Evolutionary conservation across 2,329 filamentous ascomycete genomes (phyloP).

Genomic region (Arthrinium phaeospermum): DNA sequence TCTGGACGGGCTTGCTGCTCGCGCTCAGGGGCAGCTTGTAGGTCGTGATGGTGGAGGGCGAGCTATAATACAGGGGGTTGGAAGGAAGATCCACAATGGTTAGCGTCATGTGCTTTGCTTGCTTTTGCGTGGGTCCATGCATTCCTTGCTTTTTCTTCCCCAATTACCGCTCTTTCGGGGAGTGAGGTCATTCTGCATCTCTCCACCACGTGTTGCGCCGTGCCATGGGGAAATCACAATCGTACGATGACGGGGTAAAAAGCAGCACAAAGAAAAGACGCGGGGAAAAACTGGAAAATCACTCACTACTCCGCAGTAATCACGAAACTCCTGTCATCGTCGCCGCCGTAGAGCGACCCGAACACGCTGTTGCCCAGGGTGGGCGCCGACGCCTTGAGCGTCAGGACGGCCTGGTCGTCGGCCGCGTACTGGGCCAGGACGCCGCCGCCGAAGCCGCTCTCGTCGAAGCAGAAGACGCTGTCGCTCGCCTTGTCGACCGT

Average conservation of each 20-base stretch:
- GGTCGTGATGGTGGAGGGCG: slow-evolving; percentile 49
- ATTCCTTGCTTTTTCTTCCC: background rate
- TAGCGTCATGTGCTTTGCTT: background rate
- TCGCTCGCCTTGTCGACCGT: slow-evolving; percentile 39
- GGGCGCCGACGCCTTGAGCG: slow-evolving; percentile 38
- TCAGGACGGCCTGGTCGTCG: slow-evolving; percentile 38
- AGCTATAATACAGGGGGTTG: slow-evolving; percentile 34
- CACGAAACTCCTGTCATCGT: slow-evolving; percentile 46
- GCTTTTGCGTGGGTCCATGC: slow-evolving; percentile 20
- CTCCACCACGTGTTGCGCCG: background rate
- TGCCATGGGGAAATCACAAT: background rate
- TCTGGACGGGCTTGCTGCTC: slow-evolving; percentile 40
- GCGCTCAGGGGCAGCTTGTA: slow-evolving; percentile 47
- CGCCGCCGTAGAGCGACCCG: slow-evolving; percentile 46
- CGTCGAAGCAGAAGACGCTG: slow-evolving; percentile 45
- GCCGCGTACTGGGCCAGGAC: slow-evolving; percentile 42
- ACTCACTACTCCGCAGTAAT: slow-evolving; percentile 52
- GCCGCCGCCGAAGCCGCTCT: slow-evolving; percentile 43
- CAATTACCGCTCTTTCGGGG: background rate
- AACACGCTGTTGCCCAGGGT: slow-evolving; percentile 47
- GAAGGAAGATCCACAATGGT: background rate
- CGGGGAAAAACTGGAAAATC: background rate
- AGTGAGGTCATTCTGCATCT: background rate
- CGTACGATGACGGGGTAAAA: background rate
- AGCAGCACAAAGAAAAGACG: background rate